These are phyloP conservation scores for Nymphaea thermarum DNA, from an alignment of 164 flowering plant species.

Conservation along the genomic window DNA sequence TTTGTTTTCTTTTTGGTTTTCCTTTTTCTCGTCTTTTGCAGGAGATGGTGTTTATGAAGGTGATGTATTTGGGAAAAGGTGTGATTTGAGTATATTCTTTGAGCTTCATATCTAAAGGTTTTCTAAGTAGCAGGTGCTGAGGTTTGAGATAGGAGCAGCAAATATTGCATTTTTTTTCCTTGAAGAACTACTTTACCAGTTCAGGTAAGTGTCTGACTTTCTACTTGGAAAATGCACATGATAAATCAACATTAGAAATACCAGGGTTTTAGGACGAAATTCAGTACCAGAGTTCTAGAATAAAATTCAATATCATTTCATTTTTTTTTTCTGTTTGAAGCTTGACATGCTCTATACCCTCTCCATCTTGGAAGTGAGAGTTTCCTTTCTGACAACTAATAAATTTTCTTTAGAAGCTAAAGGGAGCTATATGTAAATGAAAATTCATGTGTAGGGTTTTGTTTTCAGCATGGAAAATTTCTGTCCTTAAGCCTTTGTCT, in stretches of 20 bases:
- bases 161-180: constrained; percentile 32
- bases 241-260: neutral
- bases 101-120: neutral
- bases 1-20: too few relatives aligned
- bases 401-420: too few relatives aligned
- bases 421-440: too few relatives aligned
- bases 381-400: too few relatives aligned
- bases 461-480: too few relatives aligned
- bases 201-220: constrained; percentile 28
- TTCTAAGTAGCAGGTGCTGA: constrained; percentile 28
- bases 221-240: neutral
- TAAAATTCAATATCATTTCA: neutral
- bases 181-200: constrained; percentile 43
- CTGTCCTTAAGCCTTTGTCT: too few relatives aligned
- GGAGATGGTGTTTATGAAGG: constrained; percentile 78
- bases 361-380: neutral
- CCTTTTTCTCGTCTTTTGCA: constrained; percentile 13
- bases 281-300: neutral
- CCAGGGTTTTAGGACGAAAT: neutral
- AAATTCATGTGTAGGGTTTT: too few relatives aligned
- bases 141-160: constrained; percentile 54
- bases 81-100: constrained; percentile 3
- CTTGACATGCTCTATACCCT: neutral
- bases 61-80: constrained; percentile 8
- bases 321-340: neutral